Base-by-base conservation (phyloP, 306 rosid genomes). In the Lupinus albus region DNA sequence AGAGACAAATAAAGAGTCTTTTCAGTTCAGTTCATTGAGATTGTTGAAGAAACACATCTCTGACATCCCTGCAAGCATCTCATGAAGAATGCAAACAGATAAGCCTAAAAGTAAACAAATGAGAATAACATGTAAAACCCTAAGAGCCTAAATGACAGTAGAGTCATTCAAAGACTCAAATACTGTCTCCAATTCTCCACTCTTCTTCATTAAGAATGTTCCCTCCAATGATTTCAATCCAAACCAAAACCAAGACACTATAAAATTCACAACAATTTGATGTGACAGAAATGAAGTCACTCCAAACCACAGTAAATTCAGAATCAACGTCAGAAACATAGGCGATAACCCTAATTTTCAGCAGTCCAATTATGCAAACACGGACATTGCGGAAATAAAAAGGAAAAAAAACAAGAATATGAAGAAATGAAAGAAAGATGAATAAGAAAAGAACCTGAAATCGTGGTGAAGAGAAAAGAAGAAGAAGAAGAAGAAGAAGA, bases 301-400 rank as follows among this genome's bases (percentile, higher is more conserved):
- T 36, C 50, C 30, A 67, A 1, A 51, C 18, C 25, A 52, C 20
- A 36, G 39, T 12, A 6, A 67, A 8, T 18, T 48, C 51, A 67
- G 11, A 13, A 51, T 51, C 4, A 18, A 67, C 14, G n/a, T 12
- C 18, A 52, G 14, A 11, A 38, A 6, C 62, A 52, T 36, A 50
- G 55, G 13, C 72, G 18, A 66, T 61, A 51, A 67, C 72, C 72
- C 61, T 67, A 67, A 36, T 51, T 68, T 38, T 2, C 72, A 38
- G 16, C 51, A 30, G 64, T 41, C 30, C 44, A 68, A 50, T 67
- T 50, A 36, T 33, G 38, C 1, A 1, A 51, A 5, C 20, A 38
- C 11, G 14, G 20, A 20, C 38, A 67, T 51, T 68, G 54, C 51
- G 44, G 15, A 54, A 30, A 21, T 4, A 28, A 20, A 25, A 25